These are phyloP conservation scores for Pouteria campechiana DNA, from an alignment of 179 eudicot genomes.

Conservation along the genomic window DNA sequence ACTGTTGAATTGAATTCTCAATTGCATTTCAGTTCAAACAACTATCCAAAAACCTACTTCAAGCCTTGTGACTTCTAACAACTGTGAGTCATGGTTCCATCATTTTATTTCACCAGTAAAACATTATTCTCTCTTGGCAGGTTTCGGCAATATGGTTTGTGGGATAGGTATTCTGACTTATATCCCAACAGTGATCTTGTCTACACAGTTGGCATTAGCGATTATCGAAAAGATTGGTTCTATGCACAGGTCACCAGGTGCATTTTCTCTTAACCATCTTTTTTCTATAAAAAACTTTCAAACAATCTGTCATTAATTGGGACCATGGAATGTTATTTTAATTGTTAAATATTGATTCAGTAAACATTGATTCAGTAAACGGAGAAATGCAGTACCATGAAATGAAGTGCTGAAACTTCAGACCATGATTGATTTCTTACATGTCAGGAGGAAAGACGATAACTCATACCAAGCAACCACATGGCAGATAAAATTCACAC, in stretches of 20 bases:
- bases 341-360: too few species aligned
- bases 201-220: constrained; percentile 55
- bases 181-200: constrained; percentile 73
- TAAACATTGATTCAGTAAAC: too few species aligned
- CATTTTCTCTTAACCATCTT: background rate
- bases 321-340: too few species aligned
- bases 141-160: constrained; percentile 87
- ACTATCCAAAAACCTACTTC: background rate
- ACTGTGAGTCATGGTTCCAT: background rate
- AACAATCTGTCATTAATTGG: too few species aligned
- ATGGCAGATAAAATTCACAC: constrained; percentile 82
- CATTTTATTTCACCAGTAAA: background rate
- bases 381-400: background rate
- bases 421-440: background rate
- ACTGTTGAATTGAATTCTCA: too few species aligned
- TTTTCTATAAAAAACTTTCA: background rate
- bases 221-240: constrained; percentile 77
- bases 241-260: constrained; percentile 85
- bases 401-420: background rate
- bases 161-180: constrained; percentile 76
- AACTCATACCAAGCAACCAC: constrained; percentile 62
- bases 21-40: too few species aligned
- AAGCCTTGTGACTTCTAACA: background rate
- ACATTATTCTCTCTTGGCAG: constrained; percentile 14
- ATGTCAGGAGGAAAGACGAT: constrained; percentile 41